Conservation (phyloP, 2,329 filamentous ascomycete species). For the Hypoxylon sp. region DNA sequence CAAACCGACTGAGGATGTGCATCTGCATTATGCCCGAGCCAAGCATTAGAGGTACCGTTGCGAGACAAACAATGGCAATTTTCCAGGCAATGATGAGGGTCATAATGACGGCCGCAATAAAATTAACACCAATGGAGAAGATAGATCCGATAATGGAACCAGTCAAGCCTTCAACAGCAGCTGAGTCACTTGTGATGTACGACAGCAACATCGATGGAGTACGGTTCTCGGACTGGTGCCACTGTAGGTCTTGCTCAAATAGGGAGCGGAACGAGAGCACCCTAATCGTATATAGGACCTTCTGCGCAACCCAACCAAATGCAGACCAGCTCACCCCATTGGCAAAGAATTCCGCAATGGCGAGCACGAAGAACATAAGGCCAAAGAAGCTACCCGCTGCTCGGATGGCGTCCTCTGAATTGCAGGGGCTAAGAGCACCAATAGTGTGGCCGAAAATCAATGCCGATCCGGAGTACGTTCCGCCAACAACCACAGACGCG, state of each 20-base stretch:
- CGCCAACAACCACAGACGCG: conserved; percentile 68
- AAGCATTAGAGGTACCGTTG: conserved; percentile 77
- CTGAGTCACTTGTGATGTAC: conserved; percentile 78
- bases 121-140: conserved; percentile 77
- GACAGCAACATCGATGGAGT: conserved; percentile 74
- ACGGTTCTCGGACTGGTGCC: conserved; percentile 77
- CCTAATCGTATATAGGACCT: conserved; percentile 74
- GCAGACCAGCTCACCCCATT: conserved; percentile 70
- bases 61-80: conserved; percentile 79
- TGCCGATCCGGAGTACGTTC: conserved; percentile 67
- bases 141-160: conserved; percentile 79
- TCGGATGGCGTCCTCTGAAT: conserved; percentile 57
- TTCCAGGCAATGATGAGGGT: conserved; percentile 82
- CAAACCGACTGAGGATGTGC: conserved; percentile 71
- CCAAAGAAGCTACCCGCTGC: conserved; percentile 57
- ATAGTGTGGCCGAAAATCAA: conserved; percentile 69
- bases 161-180: conserved; percentile 76
- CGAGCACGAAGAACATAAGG: conserved; percentile 64
- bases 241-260: conserved; percentile 76
- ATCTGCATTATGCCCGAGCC: conserved; percentile 79
- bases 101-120: conserved; percentile 76
- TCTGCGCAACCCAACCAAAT: conserved; percentile 72
- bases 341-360: conserved; percentile 70
- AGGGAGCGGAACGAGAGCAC: conserved; percentile 75
- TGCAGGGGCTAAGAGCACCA: conserved; percentile 65